Base-by-base conservation (phyloP, 2,329 filamentous ascomycete species). In the Aureobasidium musti region DNA sequence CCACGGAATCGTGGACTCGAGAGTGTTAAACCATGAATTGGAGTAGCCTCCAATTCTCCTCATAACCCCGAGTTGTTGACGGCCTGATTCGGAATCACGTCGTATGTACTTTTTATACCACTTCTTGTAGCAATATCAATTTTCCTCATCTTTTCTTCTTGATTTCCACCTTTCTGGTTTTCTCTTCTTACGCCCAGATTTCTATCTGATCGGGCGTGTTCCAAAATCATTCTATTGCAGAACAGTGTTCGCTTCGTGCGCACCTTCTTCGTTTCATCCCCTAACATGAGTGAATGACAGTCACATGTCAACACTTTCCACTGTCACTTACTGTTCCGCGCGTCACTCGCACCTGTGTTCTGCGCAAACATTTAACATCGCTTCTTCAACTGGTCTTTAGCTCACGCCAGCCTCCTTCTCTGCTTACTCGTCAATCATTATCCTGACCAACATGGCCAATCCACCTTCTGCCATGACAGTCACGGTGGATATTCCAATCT, bases 31-130 rank as follows among this genome's bases (percentile, higher is more conserved):
- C 49, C 26, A 30, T 19, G 23, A 28, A 50, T 17, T 30, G 47
- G 26, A 52, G 26, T 17, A 30, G 23, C 26, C 26, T 52, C 43
- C 49, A n/a, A n/a, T 17, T 28, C 45, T 28, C 19, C 45, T 49
- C 23, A 49, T 14, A 23, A 19, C 45, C 14, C 19, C 30, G 21
- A 30, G 19, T 30, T 13, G 39, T 45, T 33, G 39, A 28, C 39
- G 23, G 19, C 54, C 54, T 43, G 23, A 11, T 1, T 23, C 13
- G n/a, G n/a, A n/a, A 35, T 49, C 43, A 49, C n/a, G 57, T 26
- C n/a, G 57, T 61, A 61, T 61, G 57, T 61, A 61, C 57, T 30
- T 54, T 37, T 45, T 61, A 61, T 61, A 61, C 57, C 57, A 61
- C 41, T 61, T 61, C 41, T 49, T 63, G 59, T 63, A 63, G 59